Base-by-base conservation (phyloP, 805 yeast species). In the Phaffomyces opuntiae region DNA sequence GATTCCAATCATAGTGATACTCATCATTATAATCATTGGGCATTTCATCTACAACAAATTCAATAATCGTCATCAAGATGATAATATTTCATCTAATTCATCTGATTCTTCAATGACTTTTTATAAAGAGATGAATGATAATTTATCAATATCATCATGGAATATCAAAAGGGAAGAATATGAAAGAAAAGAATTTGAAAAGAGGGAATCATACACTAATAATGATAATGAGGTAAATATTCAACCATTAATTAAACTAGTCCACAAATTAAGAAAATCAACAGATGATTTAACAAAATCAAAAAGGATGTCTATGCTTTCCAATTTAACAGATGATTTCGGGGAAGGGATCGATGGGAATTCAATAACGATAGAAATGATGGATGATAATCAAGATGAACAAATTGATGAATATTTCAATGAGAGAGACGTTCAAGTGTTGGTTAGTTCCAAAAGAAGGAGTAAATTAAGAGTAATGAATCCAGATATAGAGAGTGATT, bases 361-460 rank as follows among this genome's bases (percentile, higher is more conserved):
- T 9, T 13, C 12, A 17, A 34, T 13, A 24, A 3, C 14, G n/a
- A 31, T 14, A 42, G 7, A 6, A 56, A 50, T 31, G 55, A 42
- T 39, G 57, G 19, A 17, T 17, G 19, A 17, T 17, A 40, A 26
- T 26, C 29, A 27, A 37, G 59, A 52, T 34, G 55, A 53, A 25
- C 68, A 66, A 42, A 69, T 62, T 24, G 72, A 68, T 34, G 69
- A 71, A 19, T 63, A 72, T 13, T 72, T 77, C 45, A 71, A 70
- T 17, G 67, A 69, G 29, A 57, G 81, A 52, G 89, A 83, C 51
- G 90, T 81, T 2, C 90, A 83, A 60, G 83, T 83, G 9, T 62
- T 83, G 49, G 88, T 83, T 8, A 76, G 84, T 49, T 77, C 85
- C 14, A 77, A 76, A 56, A 66, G 88, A 52, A 66, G 86, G 47